Evolutionary conservation across 2,329 filamentous ascomycete species (phyloP).

Genomic region (Penicillium paneum): DNA sequence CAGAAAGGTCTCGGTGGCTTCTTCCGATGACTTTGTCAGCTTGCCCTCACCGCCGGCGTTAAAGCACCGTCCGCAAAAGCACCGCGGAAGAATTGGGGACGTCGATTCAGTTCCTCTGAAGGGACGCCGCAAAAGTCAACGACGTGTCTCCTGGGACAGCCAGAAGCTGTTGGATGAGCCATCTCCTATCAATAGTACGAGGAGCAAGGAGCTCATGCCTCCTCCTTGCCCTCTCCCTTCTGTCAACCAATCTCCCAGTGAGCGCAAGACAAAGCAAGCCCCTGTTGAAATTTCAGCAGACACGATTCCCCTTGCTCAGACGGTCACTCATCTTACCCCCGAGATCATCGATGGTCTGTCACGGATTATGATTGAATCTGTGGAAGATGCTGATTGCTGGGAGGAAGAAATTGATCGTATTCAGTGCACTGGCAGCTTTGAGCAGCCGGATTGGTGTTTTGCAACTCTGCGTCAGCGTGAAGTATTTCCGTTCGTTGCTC

Average conservation of each 20-base stretch:
- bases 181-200: constrained; percentile 13
- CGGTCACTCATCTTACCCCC: constrained; percentile 35
- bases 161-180: constrained; percentile 34
- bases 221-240: constrained; percentile 4
- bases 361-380: constrained; percentile 35
- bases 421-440: constrained; percentile 36
- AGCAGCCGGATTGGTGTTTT: constrained; percentile 38
- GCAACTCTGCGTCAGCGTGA: constrained; percentile 38
- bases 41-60: constrained; percentile 40
- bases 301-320: constrained; percentile 26
- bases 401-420: constrained; percentile 38
- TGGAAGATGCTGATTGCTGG: constrained; percentile 40
- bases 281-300: constrained; percentile 12
- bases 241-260: constrained; percentile 20
- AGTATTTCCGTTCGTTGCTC: constrained; percentile 42
- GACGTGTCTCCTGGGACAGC: constrained; percentile 41
- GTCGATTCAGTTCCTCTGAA: constrained; percentile 14
- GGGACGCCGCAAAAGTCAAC: constrained; percentile 29
- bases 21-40: constrained; percentile 26
- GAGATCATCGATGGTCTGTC: constrained; percentile 39
- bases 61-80: constrained; percentile 41
- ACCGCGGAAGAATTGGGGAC: constrained; percentile 31
- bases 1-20: constrained; percentile 31
- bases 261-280: constrained; percentile 17
- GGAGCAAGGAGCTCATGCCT: constrained; percentile 2